Base-by-base conservation (phyloP, 228 moss, liverwort and hornwort genomes). In the Sphagnum fallax region DNA sequence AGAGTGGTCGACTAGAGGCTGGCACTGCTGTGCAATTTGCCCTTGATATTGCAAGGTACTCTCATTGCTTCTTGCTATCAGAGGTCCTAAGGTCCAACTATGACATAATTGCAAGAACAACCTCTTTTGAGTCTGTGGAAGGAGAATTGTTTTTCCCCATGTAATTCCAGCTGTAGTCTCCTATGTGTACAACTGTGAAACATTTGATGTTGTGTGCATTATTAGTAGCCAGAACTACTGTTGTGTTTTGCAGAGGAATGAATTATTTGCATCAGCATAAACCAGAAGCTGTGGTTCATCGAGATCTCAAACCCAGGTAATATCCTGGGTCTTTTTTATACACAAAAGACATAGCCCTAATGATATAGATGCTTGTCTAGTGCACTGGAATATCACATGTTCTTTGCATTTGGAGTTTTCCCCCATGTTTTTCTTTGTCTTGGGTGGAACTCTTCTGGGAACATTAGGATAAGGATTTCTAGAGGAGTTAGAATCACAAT, bases 251-350 rank as follows among this genome's bases (percentile, higher is more conserved):
- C 78, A 90, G 92, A 68, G 90, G 92, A 65, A 90, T 92, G 90
- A 88, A 86, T 67, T 88, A 92, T 70, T 79, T 92, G 67, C 92
- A 92, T 47, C 75, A 88, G 67, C 76, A 82, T 63, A 90, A 84
- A 68, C 90, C 90, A 48, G 75, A 81, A 61, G 70, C 86, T 12
- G 82, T 92, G 18, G 79, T 78, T 67, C 92, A 88, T 75, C 88
- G 92, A 32, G 90, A 90, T 75, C 78, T 92, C 61, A 90, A 92
- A 62, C 92, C 92, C 67, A 88, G 92, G 92, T 92, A 79, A 6
- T 32, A 32, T 32, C 32, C 32, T 32, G 32, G 32, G 32, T 32
- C 32, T 32, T 32, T 32, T 32, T 32, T 32, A 32, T 32, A 32
- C 32, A 32, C 32, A 32, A 32, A 32, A 32, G 32, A 32, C 32